Evolutionary conservation across 768 basidiomycete species (phyloP).

Genomic region (Chiua virens): DNA sequence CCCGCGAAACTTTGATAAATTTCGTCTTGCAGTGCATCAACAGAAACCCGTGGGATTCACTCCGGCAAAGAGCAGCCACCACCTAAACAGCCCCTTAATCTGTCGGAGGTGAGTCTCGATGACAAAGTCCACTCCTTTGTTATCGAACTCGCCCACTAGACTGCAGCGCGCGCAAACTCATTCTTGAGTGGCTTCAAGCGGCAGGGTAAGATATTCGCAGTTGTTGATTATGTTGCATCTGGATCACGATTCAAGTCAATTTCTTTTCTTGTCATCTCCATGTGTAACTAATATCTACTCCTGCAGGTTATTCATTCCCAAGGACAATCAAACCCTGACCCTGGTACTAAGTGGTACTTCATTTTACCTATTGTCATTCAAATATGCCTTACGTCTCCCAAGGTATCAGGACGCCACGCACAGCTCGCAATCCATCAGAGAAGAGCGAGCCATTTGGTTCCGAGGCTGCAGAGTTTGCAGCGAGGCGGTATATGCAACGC

Average conservation of each 20-base stretch:
- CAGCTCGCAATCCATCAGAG: conserved; percentile 76
- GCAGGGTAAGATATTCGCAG: conserved; percentile 73
- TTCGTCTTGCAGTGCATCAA: conserved; percentile 57
- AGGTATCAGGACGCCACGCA: conserved; percentile 91
- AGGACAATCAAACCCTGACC: conserved; percentile 91
- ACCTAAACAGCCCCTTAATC: conserved; percentile 81
- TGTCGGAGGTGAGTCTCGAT: conserved; percentile 70
- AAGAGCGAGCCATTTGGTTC: conserved; percentile 87
- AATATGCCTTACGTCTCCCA: conserved; percentile 10
- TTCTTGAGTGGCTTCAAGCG: conserved; percentile 94
- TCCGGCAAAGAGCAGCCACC: conserved; percentile 86
- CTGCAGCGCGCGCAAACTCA: conserved; percentile 71
- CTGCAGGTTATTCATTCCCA: conserved; percentile 74
- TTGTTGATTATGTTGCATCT: conserved; percentile 92
- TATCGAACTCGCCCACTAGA: conserved; percentile 38
- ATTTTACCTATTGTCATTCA: not conserved
- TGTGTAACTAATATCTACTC: not conserved
- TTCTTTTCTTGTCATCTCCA: not conserved
- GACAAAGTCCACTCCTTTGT: not conserved
- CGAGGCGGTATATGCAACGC: conserved; percentile 84
- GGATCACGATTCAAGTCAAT: conserved; percentile 93
- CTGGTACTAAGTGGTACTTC: conserved; percentile 81
- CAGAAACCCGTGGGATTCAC: conserved; percentile 83
- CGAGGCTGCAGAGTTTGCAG: conserved; percentile 81
- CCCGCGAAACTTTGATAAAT: not conserved